phyloP scores from a whole-genome alignment of 176 grass and related monocot species.

The Triticum turgidum region DNA sequence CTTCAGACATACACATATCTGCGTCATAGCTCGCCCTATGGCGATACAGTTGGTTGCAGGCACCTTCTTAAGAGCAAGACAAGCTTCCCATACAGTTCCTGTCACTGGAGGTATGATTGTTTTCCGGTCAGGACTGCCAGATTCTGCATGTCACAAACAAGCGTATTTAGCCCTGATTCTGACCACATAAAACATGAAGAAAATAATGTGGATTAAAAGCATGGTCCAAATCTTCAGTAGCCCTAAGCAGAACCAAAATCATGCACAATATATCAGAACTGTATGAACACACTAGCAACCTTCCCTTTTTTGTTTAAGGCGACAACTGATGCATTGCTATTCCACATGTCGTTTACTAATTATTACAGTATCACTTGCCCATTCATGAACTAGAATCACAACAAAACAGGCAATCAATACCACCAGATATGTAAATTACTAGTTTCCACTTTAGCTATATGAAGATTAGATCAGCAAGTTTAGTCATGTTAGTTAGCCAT shows the following conservation, averaged over 20 bases:
- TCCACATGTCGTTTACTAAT: not conserved
- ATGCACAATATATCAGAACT: not conserved
- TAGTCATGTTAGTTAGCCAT: not conserved
- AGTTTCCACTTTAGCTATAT: not conserved
- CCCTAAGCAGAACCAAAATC: not conserved
- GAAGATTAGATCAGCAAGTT: slow-evolving; percentile 6
- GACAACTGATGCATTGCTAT: not conserved
- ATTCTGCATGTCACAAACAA: slow-evolving; percentile 46
- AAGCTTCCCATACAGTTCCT: slow-evolving; percentile 85
- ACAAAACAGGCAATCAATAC: not conserved
- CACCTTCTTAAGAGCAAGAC: slow-evolving; percentile 77
- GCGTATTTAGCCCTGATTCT: not conserved
- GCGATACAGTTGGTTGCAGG: slow-evolving; percentile 70
- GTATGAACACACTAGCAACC: not conserved
- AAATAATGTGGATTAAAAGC: not conserved
- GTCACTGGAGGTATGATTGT: slow-evolving; percentile 56
- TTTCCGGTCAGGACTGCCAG: slow-evolving; percentile 43
- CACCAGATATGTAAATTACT: not conserved
- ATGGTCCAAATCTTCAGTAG: not conserved
- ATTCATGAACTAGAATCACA: not conserved
- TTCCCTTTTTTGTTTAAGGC: not conserved
- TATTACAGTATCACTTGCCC: not conserved
- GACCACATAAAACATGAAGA: slow-evolving; percentile 1
- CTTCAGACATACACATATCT: slow-evolving; percentile 72
- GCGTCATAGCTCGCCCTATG: slow-evolving; percentile 76